Percentiles rank a stretch among this genome's conserved stretches.
phyloP scores from a whole-genome alignment of 2,329 filamentous ascomycete species.

The Ambrosiella cleistominuta region DNA sequence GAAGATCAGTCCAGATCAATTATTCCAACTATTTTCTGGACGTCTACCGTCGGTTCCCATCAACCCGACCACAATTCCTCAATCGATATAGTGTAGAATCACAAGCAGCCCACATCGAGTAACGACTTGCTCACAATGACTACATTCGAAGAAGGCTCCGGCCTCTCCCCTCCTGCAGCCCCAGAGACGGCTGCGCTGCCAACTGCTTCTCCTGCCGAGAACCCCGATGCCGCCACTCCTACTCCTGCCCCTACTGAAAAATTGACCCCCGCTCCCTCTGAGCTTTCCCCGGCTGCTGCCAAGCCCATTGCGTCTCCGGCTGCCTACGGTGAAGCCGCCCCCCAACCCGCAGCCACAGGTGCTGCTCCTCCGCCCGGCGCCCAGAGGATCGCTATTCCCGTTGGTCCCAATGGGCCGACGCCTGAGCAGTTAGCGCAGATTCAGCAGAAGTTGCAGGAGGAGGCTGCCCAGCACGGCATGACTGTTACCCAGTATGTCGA shows the following conservation, averaged over 20 bases:
- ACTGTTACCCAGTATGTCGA: constrained; percentile 70
- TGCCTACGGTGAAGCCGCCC: neutral
- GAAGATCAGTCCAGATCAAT: too few species aligned
- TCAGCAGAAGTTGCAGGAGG: constrained; percentile 63
- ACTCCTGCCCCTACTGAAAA: neutral
- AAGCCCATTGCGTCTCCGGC: neutral
- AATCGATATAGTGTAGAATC: neutral
- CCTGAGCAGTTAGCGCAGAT: constrained; percentile 75
- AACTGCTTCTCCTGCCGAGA: neutral
- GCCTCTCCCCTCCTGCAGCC: neutral
- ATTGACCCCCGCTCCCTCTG: neutral
- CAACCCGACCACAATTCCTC: too few species aligned
- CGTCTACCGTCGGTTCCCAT: too few species aligned
- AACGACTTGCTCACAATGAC: neutral
- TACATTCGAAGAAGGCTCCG: neutral
- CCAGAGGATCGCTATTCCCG: constrained; percentile 16
- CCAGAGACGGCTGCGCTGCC: neutral
- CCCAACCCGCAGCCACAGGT: neutral
- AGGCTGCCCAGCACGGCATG: constrained; percentile 73
- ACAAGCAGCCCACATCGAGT: neutral
- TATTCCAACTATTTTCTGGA: too few species aligned
- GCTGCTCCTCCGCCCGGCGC: neutral
- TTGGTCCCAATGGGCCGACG: constrained; percentile 36
- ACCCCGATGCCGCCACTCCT: neutral
- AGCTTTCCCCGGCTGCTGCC: neutral